A percentile compares a stretch with the other conserved stretches of the same genome.
Evolutionary conservation across 108 stramenopile species (phyloP).

Genomic region (Nannochloropsis gaditana): DNA sequence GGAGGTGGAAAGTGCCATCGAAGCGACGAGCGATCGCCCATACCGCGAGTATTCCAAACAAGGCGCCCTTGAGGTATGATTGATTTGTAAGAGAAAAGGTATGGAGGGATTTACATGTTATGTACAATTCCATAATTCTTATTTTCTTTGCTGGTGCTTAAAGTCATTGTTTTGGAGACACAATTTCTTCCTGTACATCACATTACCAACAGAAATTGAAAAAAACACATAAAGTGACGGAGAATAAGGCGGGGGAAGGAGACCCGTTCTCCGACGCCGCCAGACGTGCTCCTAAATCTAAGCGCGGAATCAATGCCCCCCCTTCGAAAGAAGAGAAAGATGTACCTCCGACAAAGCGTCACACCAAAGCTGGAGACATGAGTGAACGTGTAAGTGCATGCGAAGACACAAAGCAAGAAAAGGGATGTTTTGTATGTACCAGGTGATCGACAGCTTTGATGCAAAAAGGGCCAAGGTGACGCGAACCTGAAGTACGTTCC

Average conservation of each 20-base stretch:
- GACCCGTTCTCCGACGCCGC: neutral
- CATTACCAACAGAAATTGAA: neutral
- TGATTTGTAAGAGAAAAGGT: neutral
- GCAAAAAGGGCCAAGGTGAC: no score
- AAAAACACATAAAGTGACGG: neutral
- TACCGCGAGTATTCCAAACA: neutral
- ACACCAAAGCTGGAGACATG: neutral
- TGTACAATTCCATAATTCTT: neutral
- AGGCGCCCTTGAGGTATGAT: neutral
- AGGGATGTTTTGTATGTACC: neutral
- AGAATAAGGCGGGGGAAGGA: neutral
- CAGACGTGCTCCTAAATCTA: neutral
- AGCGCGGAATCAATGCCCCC: neutral
- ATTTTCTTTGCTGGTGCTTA: neutral
- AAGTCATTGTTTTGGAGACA: neutral
- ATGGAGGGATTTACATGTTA: neutral
- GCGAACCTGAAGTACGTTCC: no score
- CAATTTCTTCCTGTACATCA: neutral
- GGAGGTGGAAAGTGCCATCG: neutral
- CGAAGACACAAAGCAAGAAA: neutral
- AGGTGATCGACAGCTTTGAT: no score
- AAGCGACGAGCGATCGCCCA: neutral
- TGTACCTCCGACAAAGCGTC: neutral
- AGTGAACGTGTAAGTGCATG: neutral
- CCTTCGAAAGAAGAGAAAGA: neutral